Evolutionary conservation across 2,329 filamentous ascomycete genomes (phyloP).

Genomic region (Pseudogymnoascus sp.): DNA sequence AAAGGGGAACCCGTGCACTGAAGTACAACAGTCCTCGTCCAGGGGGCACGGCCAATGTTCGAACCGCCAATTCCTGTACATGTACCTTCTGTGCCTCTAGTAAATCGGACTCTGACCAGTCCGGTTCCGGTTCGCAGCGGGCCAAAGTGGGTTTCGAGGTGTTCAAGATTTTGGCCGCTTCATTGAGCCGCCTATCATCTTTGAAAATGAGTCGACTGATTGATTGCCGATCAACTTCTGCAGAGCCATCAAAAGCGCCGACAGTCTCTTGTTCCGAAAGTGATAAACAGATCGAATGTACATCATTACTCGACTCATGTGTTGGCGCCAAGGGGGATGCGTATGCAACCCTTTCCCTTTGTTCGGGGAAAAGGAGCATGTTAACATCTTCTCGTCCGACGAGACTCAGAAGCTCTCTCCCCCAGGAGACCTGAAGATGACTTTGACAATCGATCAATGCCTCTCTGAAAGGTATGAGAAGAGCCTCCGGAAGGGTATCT

Average conservation of each 20-base stretch:
- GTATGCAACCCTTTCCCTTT: constrained; percentile 30
- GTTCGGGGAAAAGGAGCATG: constrained; percentile 50
- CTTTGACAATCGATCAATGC: constrained; percentile 77
- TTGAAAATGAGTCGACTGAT: constrained; percentile 84
- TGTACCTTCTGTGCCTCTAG: constrained; percentile 89
- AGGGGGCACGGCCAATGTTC: constrained; percentile 81
- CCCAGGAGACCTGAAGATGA: constrained; percentile 74
- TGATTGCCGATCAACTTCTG: constrained; percentile 75
- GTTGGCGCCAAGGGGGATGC: constrained; percentile 42
- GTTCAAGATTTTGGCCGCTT: constrained; percentile 79
- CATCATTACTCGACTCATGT: constrained; percentile 65
- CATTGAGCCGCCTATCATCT: constrained; percentile 82
- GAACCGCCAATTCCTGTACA: constrained; percentile 76
- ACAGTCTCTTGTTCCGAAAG: constrained; percentile 50
- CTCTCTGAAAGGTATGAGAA: constrained; percentile 76
- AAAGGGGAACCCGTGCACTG: constrained; percentile 74
- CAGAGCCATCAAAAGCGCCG: constrained; percentile 66
- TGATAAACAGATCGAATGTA: constrained; percentile 67
- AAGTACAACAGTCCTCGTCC: constrained; percentile 86
- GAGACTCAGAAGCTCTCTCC: constrained; percentile 61
- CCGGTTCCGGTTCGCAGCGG: constrained; percentile 66
- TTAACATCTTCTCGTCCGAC: constrained; percentile 78
- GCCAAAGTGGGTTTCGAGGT: constrained; percentile 73
- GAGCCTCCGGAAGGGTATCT: constrained; percentile 76
- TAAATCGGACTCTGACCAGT: constrained; percentile 79